phyloP scores from a whole-genome alignment of 164 flowering plant species.

The Liquidambar formosana region DNA sequence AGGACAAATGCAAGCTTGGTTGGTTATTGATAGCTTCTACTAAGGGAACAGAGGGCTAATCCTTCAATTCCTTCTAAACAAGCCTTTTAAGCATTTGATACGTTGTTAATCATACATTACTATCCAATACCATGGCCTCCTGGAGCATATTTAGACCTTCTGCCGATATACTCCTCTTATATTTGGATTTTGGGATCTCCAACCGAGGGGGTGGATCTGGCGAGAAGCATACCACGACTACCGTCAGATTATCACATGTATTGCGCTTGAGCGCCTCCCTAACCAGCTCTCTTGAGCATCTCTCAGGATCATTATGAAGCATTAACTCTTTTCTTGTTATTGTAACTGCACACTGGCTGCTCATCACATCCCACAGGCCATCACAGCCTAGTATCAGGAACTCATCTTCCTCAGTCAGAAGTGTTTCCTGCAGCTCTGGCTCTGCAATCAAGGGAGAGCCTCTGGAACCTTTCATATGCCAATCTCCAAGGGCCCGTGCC shows the following conservation, averaged over 20 bases:
- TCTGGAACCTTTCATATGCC: slow-evolving; percentile 27
- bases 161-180: slow-evolving; percentile 26
- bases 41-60: no score
- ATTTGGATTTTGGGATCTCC: slow-evolving; percentile 18
- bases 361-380: slow-evolving; percentile 33
- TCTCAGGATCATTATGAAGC: slow-evolving; percentile 23
- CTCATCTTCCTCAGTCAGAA: slow-evolving; percentile 26
- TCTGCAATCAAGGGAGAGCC: slow-evolving; percentile 27
- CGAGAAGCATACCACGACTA: slow-evolving; percentile 26
- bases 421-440: slow-evolving; percentile 24
- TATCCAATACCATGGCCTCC: slow-evolving; percentile 12
- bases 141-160: slow-evolving; percentile 27
- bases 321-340: slow-evolving; percentile 22
- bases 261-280: slow-evolving; percentile 26
- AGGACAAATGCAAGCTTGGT: no score
- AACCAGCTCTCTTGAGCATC: slow-evolving; percentile 24
- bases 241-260: slow-evolving; percentile 27
- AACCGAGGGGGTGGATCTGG: slow-evolving; percentile 26
- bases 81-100: no score
- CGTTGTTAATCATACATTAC: no score
- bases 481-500: slow-evolving; percentile 31
- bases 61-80: no score
- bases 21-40: no score
- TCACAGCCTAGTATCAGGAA: slow-evolving; percentile 31
- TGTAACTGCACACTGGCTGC: slow-evolving; percentile 32